These are phyloP conservation scores for Pythium folliculosum DNA, from an alignment of 352 stramenopile species.

Conservation along the genomic window DNA sequence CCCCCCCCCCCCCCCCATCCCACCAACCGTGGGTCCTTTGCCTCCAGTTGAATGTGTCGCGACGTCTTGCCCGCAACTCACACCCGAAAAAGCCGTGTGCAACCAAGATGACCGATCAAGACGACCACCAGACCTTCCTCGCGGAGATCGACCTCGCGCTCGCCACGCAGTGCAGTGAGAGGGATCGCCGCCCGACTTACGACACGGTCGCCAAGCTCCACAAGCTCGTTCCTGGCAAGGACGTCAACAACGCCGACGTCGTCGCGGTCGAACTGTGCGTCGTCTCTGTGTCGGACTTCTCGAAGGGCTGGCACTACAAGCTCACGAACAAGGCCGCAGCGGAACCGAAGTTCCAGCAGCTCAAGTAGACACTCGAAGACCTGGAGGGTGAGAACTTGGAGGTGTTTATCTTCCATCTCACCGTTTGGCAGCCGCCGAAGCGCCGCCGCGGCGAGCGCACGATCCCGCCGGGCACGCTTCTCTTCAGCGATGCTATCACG, in stretches of 20 bases:
- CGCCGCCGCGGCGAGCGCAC: not conserved
- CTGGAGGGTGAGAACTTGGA: not conserved
- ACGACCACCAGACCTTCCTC: not conserved
- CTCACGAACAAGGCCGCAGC: not conserved
- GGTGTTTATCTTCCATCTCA: not conserved
- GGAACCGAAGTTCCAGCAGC: not conserved
- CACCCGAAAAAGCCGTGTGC: too few species aligned
- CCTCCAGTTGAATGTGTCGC: too few species aligned
- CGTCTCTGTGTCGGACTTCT: not conserved
- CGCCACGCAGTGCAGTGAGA: not conserved
- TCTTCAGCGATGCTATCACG: not conserved
- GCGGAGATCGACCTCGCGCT: not conserved
- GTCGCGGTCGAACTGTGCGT: not conserved
- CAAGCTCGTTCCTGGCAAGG: not conserved
- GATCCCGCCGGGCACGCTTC: not conserved
- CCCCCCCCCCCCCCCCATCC: too few species aligned
- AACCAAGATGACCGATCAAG: not conserved
- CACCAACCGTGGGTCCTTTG: too few species aligned
- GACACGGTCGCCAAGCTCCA: not conserved
- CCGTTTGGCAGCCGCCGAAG: not conserved
- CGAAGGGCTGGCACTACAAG: not conserved
- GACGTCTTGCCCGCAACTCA: too few species aligned
- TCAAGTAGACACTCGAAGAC: not conserved
- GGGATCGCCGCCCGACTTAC: not conserved
- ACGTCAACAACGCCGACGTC: not conserved